Evolutionary conservation across 2,329 filamentous ascomycete genomes (phyloP).

Genomic region (Aureobasidium namibiae): DNA sequence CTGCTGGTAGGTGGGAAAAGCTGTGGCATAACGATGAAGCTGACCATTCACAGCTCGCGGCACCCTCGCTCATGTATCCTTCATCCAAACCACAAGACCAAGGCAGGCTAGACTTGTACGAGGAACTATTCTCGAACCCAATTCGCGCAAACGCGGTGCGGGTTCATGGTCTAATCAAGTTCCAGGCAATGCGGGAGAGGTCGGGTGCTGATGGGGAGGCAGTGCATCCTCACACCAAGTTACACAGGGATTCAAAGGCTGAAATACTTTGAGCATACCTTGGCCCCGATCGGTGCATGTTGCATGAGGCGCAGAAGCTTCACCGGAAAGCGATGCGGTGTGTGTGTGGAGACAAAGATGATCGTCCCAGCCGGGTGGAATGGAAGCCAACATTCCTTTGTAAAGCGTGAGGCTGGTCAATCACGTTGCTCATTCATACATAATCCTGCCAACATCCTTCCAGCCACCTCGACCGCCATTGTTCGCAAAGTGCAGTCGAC

Average conservation of each 20-base stretch:
- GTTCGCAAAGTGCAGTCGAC: not conserved
- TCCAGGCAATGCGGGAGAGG: not conserved
- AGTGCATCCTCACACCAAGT: slow-evolving; percentile 1
- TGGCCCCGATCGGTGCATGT: not conserved
- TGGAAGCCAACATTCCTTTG: not conserved
- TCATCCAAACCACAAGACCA: slow-evolving; percentile 4
- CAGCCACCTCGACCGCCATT: slow-evolving; percentile 4
- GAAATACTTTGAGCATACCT: slow-evolving; percentile 1
- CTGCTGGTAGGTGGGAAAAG: slow-evolving; percentile 23
- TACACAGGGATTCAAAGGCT: slow-evolving; percentile 3
- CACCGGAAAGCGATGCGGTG: not conserved
- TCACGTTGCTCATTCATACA: not conserved
- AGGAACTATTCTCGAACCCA: slow-evolving; percentile 8
- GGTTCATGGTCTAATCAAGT: slow-evolving; percentile 1
- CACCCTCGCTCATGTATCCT: slow-evolving; percentile 6
- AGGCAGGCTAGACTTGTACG: slow-evolving; percentile 5
- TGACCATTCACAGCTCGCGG: slow-evolving; percentile 13
- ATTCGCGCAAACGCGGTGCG: not conserved
- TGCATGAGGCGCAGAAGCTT: slow-evolving; percentile 6
- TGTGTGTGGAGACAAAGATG: slow-evolving; percentile 8
- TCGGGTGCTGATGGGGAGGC: not conserved
- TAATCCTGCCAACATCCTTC: not conserved
- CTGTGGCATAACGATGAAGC: slow-evolving; percentile 22
- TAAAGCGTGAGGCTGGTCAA: not conserved
- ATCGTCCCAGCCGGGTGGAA: slow-evolving; percentile 9